Percentiles rank a stretch among this genome's conserved stretches.
Evolutionary conservation across 257 asterid species (phyloP).

Genomic region (Eustoma russellianum): DNA sequence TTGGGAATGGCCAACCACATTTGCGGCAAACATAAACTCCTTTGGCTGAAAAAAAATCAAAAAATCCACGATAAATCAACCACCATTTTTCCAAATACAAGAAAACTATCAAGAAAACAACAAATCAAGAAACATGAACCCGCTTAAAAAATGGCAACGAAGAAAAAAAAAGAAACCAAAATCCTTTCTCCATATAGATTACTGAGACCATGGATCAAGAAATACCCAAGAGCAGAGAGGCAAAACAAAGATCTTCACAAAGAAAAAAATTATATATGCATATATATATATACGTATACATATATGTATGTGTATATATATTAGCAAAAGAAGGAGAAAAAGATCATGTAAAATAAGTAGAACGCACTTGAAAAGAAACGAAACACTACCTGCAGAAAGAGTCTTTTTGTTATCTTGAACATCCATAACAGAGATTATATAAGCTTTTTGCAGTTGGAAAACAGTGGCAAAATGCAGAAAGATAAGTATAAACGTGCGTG

Average conservation of each 20-base stretch:
- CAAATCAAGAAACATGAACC: not conserved
- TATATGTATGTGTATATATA: too few relatives aligned
- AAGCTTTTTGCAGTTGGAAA: too few relatives aligned
- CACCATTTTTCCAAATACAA: too few relatives aligned
- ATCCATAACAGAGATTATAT: conserved; percentile 16
- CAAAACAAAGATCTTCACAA: not conserved
- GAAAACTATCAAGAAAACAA: not conserved
- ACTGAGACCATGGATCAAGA: not conserved
- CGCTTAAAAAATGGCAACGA: not conserved
- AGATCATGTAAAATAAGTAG: not conserved
- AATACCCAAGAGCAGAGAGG: not conserved
- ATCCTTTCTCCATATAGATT: not conserved
- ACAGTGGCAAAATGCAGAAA: not conserved
- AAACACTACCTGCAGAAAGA: conserved; percentile 9
- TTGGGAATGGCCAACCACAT: conserved; percentile 97
- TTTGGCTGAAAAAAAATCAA: conserved; percentile 45
- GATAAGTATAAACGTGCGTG: not conserved
- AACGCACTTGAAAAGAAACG: too few relatives aligned
- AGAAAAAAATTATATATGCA: too few relatives aligned
- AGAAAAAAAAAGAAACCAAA: not conserved
- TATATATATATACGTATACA: too few relatives aligned
- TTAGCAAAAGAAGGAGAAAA: not conserved
- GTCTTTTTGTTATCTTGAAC: conserved; percentile 16
- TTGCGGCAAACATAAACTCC: conserved; percentile 54
- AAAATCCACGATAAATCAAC: conserved; percentile 2